Evolutionary conservation across 331 rosid species (phyloP), one percentile per base, ranked within the genome.

Genomic region (Spiraea crenata): DNA sequence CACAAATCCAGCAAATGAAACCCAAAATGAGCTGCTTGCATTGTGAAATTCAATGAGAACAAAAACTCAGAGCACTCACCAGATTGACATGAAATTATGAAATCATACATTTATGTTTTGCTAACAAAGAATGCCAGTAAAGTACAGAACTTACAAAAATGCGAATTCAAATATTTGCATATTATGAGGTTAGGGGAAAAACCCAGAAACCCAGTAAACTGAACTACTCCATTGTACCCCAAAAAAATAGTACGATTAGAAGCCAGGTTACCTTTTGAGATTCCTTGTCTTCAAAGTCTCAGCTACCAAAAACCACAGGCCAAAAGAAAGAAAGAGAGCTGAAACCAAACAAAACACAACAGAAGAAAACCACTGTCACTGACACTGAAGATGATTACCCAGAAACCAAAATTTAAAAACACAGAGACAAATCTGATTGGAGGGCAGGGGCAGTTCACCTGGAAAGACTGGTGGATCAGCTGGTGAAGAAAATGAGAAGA

Each of bases 391-490:
- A 39, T 49, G 51, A 39, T 49, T 17, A 37, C 46, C 14, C 66
- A 61, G 20, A 38, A 78, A 19, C 15, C 34, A 67, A 65, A 20
- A 8, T 35, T 9, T 15, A n/a, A 15, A 49, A 49, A 49, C n/a
- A 47, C 16, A 11, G 16, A 56, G 52, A 58, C 57, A 50, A 79
- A 51, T 65, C 52, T 8, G 65, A 49, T 7, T 38, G 38, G 7
- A 74, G 70, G 38, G 69, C 48, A 56, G 57, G 54, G 80, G 37
- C 55, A 31, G 49, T 77, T 67, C 82, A 90, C 96, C 93, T 84
- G 82, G 79, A 59, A 79, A 6, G 69, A 73, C 59, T 37, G 16
- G 80, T 34, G 65, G 84, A 84, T 84, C 82, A 85, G 81, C 47
- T 17, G 64, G 50, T 34, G 80, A 65, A 69, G 78, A 81, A 57